Conservation (phyloP, 2,329 filamentous ascomycete species). For the Chrysoporthe puriensis region DNA sequence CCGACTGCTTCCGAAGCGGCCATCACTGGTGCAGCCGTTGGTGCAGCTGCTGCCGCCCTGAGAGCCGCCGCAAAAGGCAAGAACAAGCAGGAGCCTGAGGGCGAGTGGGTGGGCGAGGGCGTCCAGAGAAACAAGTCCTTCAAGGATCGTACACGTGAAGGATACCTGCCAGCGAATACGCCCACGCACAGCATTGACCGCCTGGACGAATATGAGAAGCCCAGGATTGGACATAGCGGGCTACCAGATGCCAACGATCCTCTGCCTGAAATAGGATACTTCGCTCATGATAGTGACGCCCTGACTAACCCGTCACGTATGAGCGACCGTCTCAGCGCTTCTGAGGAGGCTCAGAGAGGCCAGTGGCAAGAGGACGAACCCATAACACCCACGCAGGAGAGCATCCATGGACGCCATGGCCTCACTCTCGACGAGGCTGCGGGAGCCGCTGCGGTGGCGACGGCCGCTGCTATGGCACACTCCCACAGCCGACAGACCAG, state of each 20-base stretch:
- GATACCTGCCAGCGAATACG: constrained; percentile 57
- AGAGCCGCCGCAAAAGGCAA: constrained; percentile 52
- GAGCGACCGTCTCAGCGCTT: constrained; percentile 69
- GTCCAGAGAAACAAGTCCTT: constrained; percentile 66
- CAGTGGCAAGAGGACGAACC: constrained; percentile 33
- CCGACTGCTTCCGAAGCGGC: constrained; percentile 61
- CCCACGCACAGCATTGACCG: constrained; percentile 63
- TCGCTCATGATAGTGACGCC: constrained; percentile 64
- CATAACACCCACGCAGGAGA: constrained; percentile 43
- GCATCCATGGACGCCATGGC: constrained; percentile 36
- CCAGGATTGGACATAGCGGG: constrained; percentile 69
- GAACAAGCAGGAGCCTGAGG: constrained; percentile 41
- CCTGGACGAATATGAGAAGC: constrained; percentile 51
- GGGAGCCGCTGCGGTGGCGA: constrained; percentile 57
- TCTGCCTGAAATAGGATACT: constrained; percentile 76
- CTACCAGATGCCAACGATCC: constrained; percentile 71
- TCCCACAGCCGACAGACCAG: constrained; percentile 57
- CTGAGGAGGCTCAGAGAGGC: constrained; percentile 34
- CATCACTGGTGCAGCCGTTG: constrained; percentile 61
- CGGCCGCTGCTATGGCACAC: constrained; percentile 49
- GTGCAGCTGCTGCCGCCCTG: constrained; percentile 55
- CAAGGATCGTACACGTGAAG: constrained; percentile 65
- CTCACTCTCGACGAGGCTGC: constrained; percentile 48
- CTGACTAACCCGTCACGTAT: constrained; percentile 86
- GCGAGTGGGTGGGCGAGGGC: constrained; percentile 52